Base-by-base conservation (phyloP, 2,329 filamentous ascomycete species). In the Sphaceloma murrayae region DNA sequence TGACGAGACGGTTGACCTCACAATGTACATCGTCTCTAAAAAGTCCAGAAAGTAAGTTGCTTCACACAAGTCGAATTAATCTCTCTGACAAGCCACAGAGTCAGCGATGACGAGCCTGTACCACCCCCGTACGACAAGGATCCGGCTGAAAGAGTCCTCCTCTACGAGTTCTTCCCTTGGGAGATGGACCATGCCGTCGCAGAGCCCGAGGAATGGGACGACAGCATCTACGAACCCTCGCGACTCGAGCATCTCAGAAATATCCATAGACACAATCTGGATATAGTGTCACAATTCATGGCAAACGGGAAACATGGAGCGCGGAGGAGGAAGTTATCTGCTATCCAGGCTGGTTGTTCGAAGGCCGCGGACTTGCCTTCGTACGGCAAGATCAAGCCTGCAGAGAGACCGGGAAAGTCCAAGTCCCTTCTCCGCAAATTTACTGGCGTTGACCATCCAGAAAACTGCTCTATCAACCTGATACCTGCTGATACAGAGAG, bases 131-230 rank as follows among this genome's bases (percentile, higher is more conserved):
- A 26, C 14, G 34, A 38, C 18, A 30, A 17, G 11, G n/a, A 27
- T 16, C 6, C 13, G 16, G 9, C 26, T 14, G 32, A 36, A 9
- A 18, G 6, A 9, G 19, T 14, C 4, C 4, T 18, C 18, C 11
- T 27, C 6, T 6, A 26, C 6, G 21, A 7, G n/a, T 52, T 56
- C 22, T 58, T 58, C 43, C 58, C 59, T 1, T 62, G 59, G 59
- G 54, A 47, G 11, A 24, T 19, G 13, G 11, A 19, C 2, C 44
- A 30, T 17, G 46, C 46, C 8, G 39, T 21, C 5, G 30, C 32
- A 16, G 36, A 43, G 45, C 45, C 17, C 49, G 53, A 13, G 51
- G 54, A 14, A 44, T 62, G 58, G 58, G 56, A 61, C 39, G 50
- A 53, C 18, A 49, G 44, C 6, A 49, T 54, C 21, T 62, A 60